These are phyloP conservation scores for Dentipellis sp. DNA, from an alignment of 768 basidiomycete genomes.

Conservation along the genomic window DNA sequence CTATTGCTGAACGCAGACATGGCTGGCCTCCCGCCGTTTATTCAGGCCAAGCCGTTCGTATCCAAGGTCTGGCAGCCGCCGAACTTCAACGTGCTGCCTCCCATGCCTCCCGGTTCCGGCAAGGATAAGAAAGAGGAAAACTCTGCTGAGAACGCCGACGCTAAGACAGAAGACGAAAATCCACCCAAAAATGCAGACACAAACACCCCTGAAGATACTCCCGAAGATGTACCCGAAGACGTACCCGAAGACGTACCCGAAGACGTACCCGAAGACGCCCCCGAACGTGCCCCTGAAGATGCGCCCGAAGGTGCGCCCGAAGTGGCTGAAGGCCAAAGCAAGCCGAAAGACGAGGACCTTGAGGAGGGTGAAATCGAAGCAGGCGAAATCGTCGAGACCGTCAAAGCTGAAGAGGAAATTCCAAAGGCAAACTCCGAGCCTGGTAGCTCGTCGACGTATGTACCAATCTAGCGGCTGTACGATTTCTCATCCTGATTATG, in stretches of 20 bases:
- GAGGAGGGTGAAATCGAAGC: no score
- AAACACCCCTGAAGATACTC: neutral
- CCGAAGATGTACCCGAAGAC: neutral
- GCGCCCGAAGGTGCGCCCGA: neutral
- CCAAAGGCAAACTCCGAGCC: no score
- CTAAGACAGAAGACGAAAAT: neutral
- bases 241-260: constrained; percentile 1
- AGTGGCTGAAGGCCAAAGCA: no score
- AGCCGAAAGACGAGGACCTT: no score
- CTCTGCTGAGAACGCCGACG: neutral
- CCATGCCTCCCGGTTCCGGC: constrained; percentile 4
- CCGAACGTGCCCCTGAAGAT: neutral
- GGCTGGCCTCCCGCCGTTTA: constrained; percentile 58
- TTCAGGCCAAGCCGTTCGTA: constrained; percentile 64
- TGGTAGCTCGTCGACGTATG: no score
- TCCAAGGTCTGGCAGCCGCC: constrained; percentile 60
- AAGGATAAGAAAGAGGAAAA: neutral
- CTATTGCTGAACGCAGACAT: constrained; percentile 46
- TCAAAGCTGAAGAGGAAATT: no score
- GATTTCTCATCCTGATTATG: no score
- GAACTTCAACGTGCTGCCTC: constrained; percentile 24
- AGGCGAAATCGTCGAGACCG: no score
- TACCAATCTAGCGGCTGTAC: no score
- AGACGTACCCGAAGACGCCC: neutral
- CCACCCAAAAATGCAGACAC: neutral